Base-by-base conservation (phyloP, 2,329 filamentous ascomycete genomes). In the Parastagonospora nodorum region DNA sequence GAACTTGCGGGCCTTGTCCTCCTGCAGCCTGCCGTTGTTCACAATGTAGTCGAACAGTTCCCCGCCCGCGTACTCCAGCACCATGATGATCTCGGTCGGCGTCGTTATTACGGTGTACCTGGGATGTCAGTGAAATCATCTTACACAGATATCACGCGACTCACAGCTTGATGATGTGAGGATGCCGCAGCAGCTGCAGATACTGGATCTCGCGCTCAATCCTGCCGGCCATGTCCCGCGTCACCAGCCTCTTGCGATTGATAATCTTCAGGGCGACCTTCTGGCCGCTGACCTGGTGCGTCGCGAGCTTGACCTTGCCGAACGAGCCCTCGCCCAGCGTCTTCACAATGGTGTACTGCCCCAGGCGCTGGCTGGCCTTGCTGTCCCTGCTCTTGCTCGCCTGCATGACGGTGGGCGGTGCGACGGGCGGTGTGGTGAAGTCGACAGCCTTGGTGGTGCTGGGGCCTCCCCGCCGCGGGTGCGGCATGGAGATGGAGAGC, bases 11-110 rank as follows among this genome's bases (percentile, higher is more conserved):
- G 94, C 94, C 72, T 95, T 90, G 53, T 87, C 83, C 75, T 99
- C 94, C 63, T 88, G 86, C 83, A 97, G 91, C 69, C 90, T 88
- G 48, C 94, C 94, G 71, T 97, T 87, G 69, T 92, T 88, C 51
- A 99, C 94, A 56, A 99, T 94, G 77, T 97, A 97, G 75, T 99
- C 93, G 76, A 99, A 99, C 53, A 99, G 82, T 76, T 99, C 94
- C 54, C 90, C 90, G 55, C 94, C 94, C 36, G 94, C 94, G 75
- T 96, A 99, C 76, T 99, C 94, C 62, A 99, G 85, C 42, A 99
- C 94, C 94, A 99, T 99, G 75, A 97, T 94, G 72, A 99, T 99
- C 73, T 99, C 94, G 55, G 84, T 86, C 19, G 87, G 85, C 6
- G 93, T 97, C 57, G 96, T 97, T 74, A 99, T 97, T 58, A 99